Base-by-base conservation (phyloP, 164 flowering plant species). In the Aristolochia californica region DNA sequence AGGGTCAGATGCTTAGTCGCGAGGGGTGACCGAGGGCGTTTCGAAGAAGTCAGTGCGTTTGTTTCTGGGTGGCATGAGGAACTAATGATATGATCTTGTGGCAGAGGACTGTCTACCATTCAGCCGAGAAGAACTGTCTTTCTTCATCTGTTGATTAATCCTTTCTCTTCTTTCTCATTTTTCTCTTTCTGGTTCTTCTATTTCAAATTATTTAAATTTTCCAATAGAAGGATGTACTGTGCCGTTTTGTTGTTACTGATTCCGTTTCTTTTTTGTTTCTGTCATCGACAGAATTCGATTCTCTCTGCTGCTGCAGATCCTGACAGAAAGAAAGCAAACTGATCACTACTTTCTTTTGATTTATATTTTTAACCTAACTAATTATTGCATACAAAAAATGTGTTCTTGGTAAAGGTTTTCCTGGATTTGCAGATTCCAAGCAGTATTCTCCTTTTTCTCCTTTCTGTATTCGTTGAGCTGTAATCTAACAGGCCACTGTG, bases 41-140 rank as follows among this genome's bases (percentile, higher is more conserved):
- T 64, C 67, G 58, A 62, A 27, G 62, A 64, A 64, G 53, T 49
- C 67, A 14, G 27, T 53, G n/a, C 40, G 20, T 12, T 2, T 38
- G 45, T 21, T 26, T 26, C 18, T 53, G 27, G 25, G 58, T 8
- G 44, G 45, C 16, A 34, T 8, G 5, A 7, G 48, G 22, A 62
- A 58, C 67, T 21, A 64, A 64, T 62, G 62, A 43, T 15, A 64
- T 64, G 67, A 57, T 64, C 44, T 13, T 28, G 17, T 64, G 67
- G 67, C 67, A 64, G 60, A 28, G 62, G 66, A 81, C 87, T 0
- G 72, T 77, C 27, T 88, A 58, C 78, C 94, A 83, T 57, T 86
- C 91, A 88, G 55, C 93, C 96, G 1, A 78, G 65, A 75, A 74
- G 67, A 88, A 88, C 48, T 88, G 93, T n/a, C n/a, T n/a, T n/a